Conservation (phyloP, 106 monocot genomes). For the Acanthochlamys bracteata region DNA sequence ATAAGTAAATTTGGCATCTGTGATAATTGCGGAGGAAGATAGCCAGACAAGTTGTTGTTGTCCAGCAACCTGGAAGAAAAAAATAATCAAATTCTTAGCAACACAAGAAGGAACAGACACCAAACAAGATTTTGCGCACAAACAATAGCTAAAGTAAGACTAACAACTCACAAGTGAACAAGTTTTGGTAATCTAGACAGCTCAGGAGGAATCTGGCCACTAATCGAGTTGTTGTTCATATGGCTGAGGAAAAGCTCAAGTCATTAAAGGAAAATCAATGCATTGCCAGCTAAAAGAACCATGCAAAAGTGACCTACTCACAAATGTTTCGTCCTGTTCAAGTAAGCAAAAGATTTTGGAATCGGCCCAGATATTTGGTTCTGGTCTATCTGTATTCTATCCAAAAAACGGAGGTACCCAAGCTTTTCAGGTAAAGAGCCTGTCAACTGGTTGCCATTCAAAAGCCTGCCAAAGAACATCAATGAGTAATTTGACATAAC, state of each 20-base stretch:
- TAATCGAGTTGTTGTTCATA: conserved; percentile 98
- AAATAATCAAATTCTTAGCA: conserved; percentile 12
- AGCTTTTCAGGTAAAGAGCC: conserved; percentile 91
- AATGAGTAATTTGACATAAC: background rate
- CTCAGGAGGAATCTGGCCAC: conserved; percentile 86
- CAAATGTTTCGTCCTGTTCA: conserved; percentile 89
- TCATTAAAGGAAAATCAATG: conserved; percentile 1
- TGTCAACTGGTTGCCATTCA: conserved; percentile 83
- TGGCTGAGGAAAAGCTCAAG: conserved; percentile 44
- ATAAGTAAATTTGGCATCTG: conserved; percentile 60
- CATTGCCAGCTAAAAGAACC: conserved; percentile 2
- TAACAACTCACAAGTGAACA: conserved; percentile 76
- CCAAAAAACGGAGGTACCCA: conserved; percentile 63
- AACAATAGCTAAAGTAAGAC: background rate
- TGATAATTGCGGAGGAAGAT: conserved; percentile 65
- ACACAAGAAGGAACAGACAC: conserved; percentile 1
- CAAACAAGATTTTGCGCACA: background rate
- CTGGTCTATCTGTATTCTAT: conserved; percentile 93
- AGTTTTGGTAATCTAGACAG: conserved; percentile 66
- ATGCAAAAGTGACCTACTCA: conserved; percentile 34
- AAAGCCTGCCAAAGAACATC: conserved; percentile 57
- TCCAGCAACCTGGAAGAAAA: conserved; percentile 94
- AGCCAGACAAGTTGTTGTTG: conserved; percentile 91
- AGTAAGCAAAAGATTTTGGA: conserved; percentile 76
- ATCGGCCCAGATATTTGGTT: conserved; percentile 85